phyloP scores from a whole-genome alignment of 1,139 yeast genomes.

The Entelexis sorbosivorans region DNA sequence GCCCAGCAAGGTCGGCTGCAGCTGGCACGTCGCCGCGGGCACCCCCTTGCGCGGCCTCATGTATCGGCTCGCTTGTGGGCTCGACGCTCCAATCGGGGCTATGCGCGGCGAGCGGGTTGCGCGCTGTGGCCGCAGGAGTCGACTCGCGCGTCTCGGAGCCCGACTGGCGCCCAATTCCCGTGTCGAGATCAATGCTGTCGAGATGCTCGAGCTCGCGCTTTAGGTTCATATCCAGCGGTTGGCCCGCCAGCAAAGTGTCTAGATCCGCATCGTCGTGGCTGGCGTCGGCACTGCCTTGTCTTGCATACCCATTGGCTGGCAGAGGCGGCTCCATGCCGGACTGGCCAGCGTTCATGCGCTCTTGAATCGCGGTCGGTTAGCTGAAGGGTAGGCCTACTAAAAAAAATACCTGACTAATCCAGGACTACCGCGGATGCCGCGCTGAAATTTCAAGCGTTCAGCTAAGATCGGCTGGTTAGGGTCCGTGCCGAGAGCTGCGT shows the following conservation, averaged over 20 bases:
- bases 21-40: too few species aligned
- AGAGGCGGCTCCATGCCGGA: constrained; percentile 12
- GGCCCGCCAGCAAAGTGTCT: constrained; percentile 12
- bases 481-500: background rate
- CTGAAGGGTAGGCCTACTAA: background rate
- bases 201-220: constrained; percentile 18
- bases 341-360: constrained; percentile 15
- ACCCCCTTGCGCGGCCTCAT: background rate
- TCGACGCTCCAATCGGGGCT: background rate
- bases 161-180: constrained; percentile 3
- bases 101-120: constrained; percentile 11
- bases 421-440: constrained; percentile 1
- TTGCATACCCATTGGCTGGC: constrained; percentile 7
- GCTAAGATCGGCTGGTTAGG: background rate
- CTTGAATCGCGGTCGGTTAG: constrained; percentile 6
- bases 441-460: constrained; percentile 3
- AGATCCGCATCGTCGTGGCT: constrained; percentile 8
- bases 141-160: constrained; percentile 4
- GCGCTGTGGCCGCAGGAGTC: constrained; percentile 1
- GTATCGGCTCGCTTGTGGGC: background rate
- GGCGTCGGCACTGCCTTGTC: constrained; percentile 7
- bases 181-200: constrained; percentile 13
- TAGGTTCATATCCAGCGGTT: constrained; percentile 14
- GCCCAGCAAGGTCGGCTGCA: background rate
- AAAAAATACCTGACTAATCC: constrained; percentile 6